A percentile compares a stretch with the other conserved stretches of the same genome.
phyloP scores from a whole-genome alignment of 495 filamentous ascomycete genomes.

The Penicillium coffeae region DNA sequence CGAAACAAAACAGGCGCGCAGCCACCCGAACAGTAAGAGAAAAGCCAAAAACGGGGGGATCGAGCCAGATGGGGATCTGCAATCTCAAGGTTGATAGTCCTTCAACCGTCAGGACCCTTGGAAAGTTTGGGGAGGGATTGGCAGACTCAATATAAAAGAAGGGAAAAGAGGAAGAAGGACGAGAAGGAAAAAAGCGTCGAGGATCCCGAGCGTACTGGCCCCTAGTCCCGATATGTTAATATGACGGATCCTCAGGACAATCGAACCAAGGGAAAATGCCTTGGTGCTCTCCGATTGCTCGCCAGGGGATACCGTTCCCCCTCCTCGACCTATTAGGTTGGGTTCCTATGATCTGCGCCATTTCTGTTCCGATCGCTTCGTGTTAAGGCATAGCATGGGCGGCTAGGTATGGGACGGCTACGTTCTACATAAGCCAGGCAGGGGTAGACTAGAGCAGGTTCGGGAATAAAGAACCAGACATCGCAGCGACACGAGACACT shows the following conservation, averaged over 20 bases:
- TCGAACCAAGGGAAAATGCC: constrained; percentile 26
- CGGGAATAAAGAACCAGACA: background rate
- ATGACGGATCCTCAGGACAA: constrained; percentile 44
- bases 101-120: background rate
- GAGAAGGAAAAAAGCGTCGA: constrained; percentile 30
- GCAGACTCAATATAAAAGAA: constrained; percentile 12
- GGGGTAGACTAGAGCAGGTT: background rate
- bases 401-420: no score
- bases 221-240: constrained; percentile 50
- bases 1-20: constrained; percentile 22
- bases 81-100: background rate
- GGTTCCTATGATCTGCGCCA: background rate
- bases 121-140: constrained; percentile 12
- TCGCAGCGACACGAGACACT: no score
- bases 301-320: background rate
- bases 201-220: constrained; percentile 37
- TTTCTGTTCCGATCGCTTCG: background rate
- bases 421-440: background rate
- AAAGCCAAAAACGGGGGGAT: constrained; percentile 12
- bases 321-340: background rate
- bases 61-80: constrained; percentile 3
- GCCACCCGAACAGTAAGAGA: constrained; percentile 14
- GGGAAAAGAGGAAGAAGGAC: constrained; percentile 17
- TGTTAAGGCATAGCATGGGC: no score
- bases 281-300: constrained; percentile 1